Conservation (phyloP, 2,329 filamentous ascomycete genomes). For the Trichoderma endophyticum region DNA sequence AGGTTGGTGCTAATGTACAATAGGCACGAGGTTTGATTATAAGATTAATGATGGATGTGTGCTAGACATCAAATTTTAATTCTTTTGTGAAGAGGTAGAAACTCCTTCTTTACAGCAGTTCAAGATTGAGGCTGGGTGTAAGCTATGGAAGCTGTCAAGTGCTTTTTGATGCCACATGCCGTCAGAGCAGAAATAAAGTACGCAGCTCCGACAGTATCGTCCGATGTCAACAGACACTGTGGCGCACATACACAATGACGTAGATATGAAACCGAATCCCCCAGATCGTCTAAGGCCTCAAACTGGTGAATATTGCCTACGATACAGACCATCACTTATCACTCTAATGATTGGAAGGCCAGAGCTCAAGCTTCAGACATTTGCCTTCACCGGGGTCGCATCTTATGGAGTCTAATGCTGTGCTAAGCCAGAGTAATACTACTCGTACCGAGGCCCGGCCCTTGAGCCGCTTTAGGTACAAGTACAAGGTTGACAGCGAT, state of each 20-base stretch:
- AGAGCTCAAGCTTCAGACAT: neutral
- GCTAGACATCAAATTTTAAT: neutral
- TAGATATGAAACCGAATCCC: neutral
- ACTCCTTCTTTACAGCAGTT: neutral
- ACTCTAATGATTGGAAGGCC: neutral
- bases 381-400: neutral
- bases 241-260: conserved; percentile 7
- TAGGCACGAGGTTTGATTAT: neutral
- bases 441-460: conserved; percentile 6
- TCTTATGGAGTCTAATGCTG: neutral
- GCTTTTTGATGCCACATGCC: neutral
- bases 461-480: conserved; percentile 2
- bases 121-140: neutral
- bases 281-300: neutral
- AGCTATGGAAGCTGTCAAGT: neutral
- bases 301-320: neutral
- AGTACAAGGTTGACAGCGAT: neutral
- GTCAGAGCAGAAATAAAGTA: neutral
- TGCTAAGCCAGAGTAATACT: conserved; percentile 3
- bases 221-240: neutral
- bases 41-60: neutral
- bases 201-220: neutral
- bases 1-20: neutral
- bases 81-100: neutral
- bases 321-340: neutral